phyloP scores from a whole-genome alignment of 345 rosid species.

The Sisymbrium altissimum region DNA sequence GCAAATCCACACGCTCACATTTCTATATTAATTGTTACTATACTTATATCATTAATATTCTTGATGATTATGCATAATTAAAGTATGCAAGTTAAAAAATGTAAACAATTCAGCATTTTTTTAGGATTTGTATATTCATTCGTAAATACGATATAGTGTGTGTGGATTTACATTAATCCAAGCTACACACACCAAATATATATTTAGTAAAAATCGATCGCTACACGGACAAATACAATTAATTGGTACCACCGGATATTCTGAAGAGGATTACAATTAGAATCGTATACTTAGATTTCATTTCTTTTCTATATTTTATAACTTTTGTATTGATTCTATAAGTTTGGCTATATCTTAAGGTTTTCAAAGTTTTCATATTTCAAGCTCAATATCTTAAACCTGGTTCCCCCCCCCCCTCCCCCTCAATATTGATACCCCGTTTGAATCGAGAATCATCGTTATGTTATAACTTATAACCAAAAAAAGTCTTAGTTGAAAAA shows the following conservation, averaged over 20 bases:
- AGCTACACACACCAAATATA: not conserved
- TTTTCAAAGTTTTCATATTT: not conserved
- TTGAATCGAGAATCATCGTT: not conserved
- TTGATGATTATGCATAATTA: not conserved
- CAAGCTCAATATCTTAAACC: not conserved
- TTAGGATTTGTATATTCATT: not conserved
- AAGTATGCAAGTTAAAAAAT: not conserved
- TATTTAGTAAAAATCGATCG: not conserved
- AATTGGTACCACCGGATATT: not conserved
- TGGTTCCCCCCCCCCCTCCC: not conserved
- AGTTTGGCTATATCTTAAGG: not conserved
- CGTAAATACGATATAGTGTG: not conserved
- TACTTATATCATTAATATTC: not conserved
- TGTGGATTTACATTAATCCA: not conserved
- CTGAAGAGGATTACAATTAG: not conserved
- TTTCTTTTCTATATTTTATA: not conserved
- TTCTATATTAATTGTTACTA: not conserved
- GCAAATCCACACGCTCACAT: slow-evolving; percentile 13
- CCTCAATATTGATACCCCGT: not conserved
- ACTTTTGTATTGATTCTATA: not conserved
- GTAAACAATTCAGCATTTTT: no score
- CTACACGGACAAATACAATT: not conserved
- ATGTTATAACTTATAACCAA: not conserved
- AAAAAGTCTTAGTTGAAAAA: not conserved
- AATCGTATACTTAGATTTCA: not conserved